These are phyloP conservation scores for Trametes hirsuta DNA, from an alignment of 1,284 basidiomycete species.

Conservation along the genomic window DNA sequence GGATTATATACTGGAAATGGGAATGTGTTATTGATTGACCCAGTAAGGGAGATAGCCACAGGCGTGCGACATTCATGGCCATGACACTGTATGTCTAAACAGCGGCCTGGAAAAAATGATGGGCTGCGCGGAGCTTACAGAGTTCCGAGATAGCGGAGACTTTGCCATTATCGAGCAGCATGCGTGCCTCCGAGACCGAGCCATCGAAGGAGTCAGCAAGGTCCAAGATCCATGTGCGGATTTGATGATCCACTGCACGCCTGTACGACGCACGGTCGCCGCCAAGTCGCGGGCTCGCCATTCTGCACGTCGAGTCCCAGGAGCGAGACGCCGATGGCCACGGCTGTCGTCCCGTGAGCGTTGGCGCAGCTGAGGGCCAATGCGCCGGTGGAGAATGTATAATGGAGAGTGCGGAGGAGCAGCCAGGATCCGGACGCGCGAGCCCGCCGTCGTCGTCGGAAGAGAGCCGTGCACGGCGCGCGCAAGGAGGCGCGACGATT, in stretches of 20 bases:
- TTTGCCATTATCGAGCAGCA: background rate
- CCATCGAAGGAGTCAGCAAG: background rate
- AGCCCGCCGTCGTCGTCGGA: background rate
- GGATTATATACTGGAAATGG: background rate
- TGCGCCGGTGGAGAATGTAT: background rate
- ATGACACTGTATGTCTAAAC: too few relatives aligned
- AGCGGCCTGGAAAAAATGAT: too few relatives aligned
- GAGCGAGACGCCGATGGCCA: constrained; percentile 7
- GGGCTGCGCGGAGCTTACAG: too few relatives aligned
- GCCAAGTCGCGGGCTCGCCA: background rate
- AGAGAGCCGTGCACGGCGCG: background rate
- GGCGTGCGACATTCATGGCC: too few relatives aligned
- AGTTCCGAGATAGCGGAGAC: constrained; percentile 1
- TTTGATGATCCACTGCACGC: too few relatives aligned
- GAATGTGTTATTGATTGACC: background rate
- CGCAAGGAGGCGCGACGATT: constrained; percentile 8
- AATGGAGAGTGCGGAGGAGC: background rate
- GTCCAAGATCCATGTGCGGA: background rate
- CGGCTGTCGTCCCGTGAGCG: background rate
- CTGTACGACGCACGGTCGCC: too few relatives aligned
- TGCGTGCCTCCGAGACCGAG: background rate
- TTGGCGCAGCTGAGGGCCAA: constrained; percentile 6
- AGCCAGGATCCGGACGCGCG: constrained; percentile 15
- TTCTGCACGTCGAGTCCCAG: background rate
- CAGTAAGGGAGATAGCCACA: background rate